Base-by-base conservation (phyloP, 495 filamentous ascomycete genomes). In the Hypoxylon cercidicola region DNA sequence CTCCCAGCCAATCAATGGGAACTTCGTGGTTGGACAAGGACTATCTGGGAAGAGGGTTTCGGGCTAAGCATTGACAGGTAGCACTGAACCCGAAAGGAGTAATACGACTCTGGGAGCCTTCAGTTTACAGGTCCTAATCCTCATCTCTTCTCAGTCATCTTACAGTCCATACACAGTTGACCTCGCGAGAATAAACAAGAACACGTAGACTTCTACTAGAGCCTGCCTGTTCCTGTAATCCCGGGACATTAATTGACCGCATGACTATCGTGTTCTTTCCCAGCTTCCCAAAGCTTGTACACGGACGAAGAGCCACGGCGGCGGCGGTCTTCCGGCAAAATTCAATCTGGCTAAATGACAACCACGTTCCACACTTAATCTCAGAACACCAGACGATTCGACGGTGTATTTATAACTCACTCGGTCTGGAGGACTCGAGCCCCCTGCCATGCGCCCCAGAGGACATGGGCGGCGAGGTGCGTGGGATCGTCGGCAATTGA, bases 401-500 rank as follows among this genome's bases (percentile, higher is more conserved):
- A 65, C 19, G 15, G 47, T 53, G 13, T 61, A 69, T 58, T 61
- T 65, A 65, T 53, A 64, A 50, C 52, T 45, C 13, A 11, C 1
- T 65, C 55, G 60, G 56, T 54, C 66, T 48, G 61, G 66, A 65
- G 60, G 66, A 58, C 40, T 32, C 2, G 13, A 35, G 13, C 10
- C 44, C 60, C 55, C 12, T 62, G 54, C 13, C 8, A 48, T 60
- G 44, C 10, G 52, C 55, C 60, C 65, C 55, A 37, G 65, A 60
- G 28, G 25, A 65, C 57, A 65, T 65, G n/a, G 61, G 66, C 50
- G 48, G 35, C 21, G 46, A 28, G 45, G 20, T 39, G 44, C 58
- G 56, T 53, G 20, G 67, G 48, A 61, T 61, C 41, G 49, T 73
- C 70, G 70, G 70, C 70, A 73, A 66, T 73, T 70, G 61, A 45